phyloP scores from a whole-genome alignment of 805 yeast species.

The Cyberlindnera americana region DNA sequence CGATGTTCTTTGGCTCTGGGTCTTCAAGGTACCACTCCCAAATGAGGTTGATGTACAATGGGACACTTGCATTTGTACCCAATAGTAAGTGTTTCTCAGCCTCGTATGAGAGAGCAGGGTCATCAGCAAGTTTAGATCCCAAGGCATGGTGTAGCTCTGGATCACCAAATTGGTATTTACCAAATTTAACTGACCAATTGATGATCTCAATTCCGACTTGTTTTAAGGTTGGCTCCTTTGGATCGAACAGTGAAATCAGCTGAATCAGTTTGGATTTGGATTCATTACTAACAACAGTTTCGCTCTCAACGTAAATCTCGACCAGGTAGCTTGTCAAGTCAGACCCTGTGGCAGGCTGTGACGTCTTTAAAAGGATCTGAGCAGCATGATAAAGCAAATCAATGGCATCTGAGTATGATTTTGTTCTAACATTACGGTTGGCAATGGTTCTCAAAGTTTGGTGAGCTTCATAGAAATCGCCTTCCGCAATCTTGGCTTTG shows the following conservation, averaged over 20 bases:
- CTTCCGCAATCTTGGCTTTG: constrained; percentile 61
- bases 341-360: constrained; percentile 76
- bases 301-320: constrained; percentile 60
- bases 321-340: constrained; percentile 72
- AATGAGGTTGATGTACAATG: constrained; percentile 41
- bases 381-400: constrained; percentile 74
- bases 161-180: constrained; percentile 63
- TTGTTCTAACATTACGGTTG: constrained; percentile 72
- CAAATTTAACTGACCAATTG: constrained; percentile 58
- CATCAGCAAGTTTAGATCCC: constrained; percentile 58
- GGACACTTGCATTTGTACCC: constrained; percentile 49
- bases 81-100: constrained; percentile 72
- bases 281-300: constrained; percentile 37
- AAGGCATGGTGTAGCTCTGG: constrained; percentile 68
- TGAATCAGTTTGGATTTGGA: constrained; percentile 47
- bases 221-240: constrained; percentile 57
- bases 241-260: constrained; percentile 40
- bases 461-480: constrained; percentile 91
- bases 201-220: constrained; percentile 64
- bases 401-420: constrained; percentile 65
- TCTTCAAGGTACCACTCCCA: constrained; percentile 43
- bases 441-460: constrained; percentile 90
- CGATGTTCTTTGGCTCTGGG: constrained; percentile 28
- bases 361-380: constrained; percentile 58
- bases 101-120: constrained; percentile 47